Evolutionary conservation across 2,329 filamentous ascomycete genomes (phyloP).

Genomic region (Beauveria brongniartii): DNA sequence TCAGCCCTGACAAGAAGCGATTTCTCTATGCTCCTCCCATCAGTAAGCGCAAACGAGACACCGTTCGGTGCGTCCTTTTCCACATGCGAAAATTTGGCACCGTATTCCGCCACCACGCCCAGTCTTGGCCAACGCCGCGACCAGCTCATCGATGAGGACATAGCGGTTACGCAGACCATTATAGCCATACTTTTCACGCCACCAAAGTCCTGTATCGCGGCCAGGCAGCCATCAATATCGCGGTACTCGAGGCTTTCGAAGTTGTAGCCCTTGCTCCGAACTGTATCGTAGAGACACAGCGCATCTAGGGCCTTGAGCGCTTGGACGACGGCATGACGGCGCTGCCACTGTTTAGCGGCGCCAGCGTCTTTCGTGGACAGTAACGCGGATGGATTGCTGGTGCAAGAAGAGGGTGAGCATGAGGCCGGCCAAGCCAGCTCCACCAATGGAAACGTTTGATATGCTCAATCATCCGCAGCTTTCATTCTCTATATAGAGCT

Average conservation of each 20-base stretch:
- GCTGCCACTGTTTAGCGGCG: conserved; percentile 40
- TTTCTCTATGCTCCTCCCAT: conserved; percentile 33
- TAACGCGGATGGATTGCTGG: conserved; percentile 38
- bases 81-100: conserved; percentile 38
- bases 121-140: conserved; percentile 29
- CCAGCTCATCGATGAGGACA: conserved; percentile 41
- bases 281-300: conserved; percentile 38
- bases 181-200: conserved; percentile 41
- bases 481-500: neutral
- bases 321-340: conserved; percentile 54
- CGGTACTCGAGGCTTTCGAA: conserved; percentile 43
- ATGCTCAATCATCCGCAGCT: too few relatives aligned
- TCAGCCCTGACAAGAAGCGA: conserved; percentile 47
- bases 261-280: conserved; percentile 38
- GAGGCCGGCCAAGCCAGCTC: conserved; percentile 38
- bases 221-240: conserved; percentile 23
- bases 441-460: conserved; percentile 22
- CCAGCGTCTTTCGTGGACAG: conserved; percentile 43
- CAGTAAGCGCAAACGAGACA: conserved; percentile 39
- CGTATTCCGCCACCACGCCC: conserved; percentile 36
- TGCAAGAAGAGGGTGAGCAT: conserved; percentile 47
- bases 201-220: conserved; percentile 41
- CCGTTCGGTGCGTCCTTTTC: conserved; percentile 28
- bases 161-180: conserved; percentile 42
- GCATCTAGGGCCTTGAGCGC: conserved; percentile 45